These are phyloP conservation scores for Krasilnikovozyma curviuscula DNA, from an alignment of 768 basidiomycete species.

Conservation along the genomic window DNA sequence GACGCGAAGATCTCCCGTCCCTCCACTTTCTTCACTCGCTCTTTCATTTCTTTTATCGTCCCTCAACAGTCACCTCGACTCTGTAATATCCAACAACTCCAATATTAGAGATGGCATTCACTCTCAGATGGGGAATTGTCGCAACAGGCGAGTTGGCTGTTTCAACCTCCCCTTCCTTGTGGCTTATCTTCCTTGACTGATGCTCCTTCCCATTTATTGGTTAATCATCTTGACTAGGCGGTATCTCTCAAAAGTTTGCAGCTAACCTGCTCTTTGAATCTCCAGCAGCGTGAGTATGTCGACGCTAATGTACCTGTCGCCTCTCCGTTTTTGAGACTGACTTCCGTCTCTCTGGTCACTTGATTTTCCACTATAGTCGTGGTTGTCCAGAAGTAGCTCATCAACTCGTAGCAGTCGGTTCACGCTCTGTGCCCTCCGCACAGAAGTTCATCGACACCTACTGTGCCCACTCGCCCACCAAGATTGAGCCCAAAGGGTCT, in stretches of 20 bases:
- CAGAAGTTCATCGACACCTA: constrained; percentile 43
- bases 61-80: too few species aligned
- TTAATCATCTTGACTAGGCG: constrained; percentile 25
- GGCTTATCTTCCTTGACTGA: not conserved
- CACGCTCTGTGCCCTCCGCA: constrained; percentile 49
- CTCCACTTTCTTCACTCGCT: too few species aligned
- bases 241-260: constrained; percentile 48
- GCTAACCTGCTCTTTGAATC: constrained; percentile 57
- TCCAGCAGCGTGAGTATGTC: constrained; percentile 38
- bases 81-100: too few species aligned
- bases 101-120: too few species aligned
- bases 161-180: not conserved
- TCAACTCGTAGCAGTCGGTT: constrained; percentile 44
- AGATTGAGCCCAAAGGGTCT: constrained; percentile 49
- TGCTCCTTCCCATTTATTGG: not conserved
- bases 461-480: constrained; percentile 37
- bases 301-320: not conserved
- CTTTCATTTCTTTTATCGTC: too few species aligned
- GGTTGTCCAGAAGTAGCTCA: constrained; percentile 21
- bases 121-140: constrained; percentile 73
- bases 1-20: too few species aligned
- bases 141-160: constrained; percentile 34
- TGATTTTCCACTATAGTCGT: constrained; percentile 24
- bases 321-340: constrained; percentile 29
- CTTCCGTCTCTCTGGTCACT: constrained; percentile 36